Conservation (phyloP, 495 filamentous ascomycete species). For the Trichoderma gamsii region DNA sequence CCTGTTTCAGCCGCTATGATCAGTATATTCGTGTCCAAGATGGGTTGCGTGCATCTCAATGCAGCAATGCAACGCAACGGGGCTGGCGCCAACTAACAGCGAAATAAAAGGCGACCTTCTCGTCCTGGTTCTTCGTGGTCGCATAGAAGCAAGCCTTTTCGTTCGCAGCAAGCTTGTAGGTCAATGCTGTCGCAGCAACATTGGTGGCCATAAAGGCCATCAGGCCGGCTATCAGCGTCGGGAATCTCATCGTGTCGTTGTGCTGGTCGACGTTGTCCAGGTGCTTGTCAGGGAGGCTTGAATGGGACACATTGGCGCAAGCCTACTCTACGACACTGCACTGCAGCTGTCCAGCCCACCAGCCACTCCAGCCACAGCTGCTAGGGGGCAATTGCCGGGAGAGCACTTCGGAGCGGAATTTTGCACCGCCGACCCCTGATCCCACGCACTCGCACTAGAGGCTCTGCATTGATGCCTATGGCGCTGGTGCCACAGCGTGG, state of each 20-base stretch:
- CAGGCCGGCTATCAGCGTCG: constrained; percentile 47
- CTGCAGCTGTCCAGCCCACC: background rate
- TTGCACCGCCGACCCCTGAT: background rate
- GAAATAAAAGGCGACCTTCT: constrained; percentile 97
- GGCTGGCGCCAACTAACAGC: constrained; percentile 55
- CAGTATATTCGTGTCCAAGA: background rate
- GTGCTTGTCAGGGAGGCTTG: background rate
- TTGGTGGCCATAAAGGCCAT: constrained; percentile 55
- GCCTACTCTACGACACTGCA: background rate
- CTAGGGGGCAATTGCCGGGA: background rate
- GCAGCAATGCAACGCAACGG: constrained; percentile 14
- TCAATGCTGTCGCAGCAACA: constrained; percentile 79
- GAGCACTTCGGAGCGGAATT: background rate
- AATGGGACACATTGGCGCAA: constrained; percentile 13
- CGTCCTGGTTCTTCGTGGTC: constrained; percentile 62
- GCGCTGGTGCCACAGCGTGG: background rate
- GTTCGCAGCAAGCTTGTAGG: constrained; percentile 83
- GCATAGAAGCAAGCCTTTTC: constrained; percentile 96
- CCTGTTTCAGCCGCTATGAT: constrained; percentile 43
- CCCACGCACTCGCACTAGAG: background rate
- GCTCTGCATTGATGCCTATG: constrained; percentile 4
- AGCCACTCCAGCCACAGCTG: background rate
- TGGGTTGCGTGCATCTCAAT: background rate
- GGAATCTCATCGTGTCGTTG: constrained; percentile 41
- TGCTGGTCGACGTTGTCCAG: constrained; percentile 5